phyloP scores from a whole-genome alignment of 2,329 filamentous ascomycete species.

The Trichoderma atroviride region DNA sequence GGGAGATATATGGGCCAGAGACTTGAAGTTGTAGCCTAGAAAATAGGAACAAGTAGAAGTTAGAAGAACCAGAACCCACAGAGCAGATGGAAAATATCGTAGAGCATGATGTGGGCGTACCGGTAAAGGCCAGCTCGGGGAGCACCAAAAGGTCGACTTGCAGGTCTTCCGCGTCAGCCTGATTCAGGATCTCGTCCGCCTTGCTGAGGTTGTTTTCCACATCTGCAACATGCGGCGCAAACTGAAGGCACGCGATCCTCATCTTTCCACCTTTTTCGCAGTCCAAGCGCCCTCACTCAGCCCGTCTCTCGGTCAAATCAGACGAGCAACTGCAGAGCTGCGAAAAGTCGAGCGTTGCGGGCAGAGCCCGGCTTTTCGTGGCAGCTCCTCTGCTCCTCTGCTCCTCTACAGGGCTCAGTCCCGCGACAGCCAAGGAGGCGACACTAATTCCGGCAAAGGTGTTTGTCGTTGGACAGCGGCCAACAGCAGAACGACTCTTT shows the following conservation, averaged over 20 bases:
- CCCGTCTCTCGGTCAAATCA: neutral
- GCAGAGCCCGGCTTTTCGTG: constrained; percentile 12
- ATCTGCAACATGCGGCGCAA: constrained; percentile 70
- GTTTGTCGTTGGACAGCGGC: neutral
- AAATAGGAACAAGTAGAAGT: neutral
- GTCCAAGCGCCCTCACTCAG: neutral
- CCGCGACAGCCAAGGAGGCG: neutral
- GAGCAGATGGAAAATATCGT: neutral
- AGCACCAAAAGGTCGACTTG: constrained; percentile 74
- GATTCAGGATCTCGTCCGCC: constrained; percentile 65
- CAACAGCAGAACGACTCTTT: constrained; percentile 10
- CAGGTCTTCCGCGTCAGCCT: constrained; percentile 54
- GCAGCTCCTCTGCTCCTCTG: neutral
- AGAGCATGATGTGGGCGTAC: constrained; percentile 45
- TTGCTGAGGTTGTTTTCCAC: constrained; percentile 70
- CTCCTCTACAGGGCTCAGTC: neutral
- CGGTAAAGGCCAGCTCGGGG: constrained; percentile 75
- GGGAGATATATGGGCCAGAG: constrained; percentile 66
- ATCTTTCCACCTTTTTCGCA: constrained; percentile 46
- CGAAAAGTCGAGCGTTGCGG: neutral
- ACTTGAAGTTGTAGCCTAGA: constrained; percentile 78
- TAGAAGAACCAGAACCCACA: neutral
- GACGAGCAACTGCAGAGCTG: neutral
- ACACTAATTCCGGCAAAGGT: neutral
- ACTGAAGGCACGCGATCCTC: constrained; percentile 72